Percentiles rank a stretch among this genome's conserved stretches.
These are phyloP conservation scores for Taiwanofungus camphoratus DNA, from an alignment of 1,284 basidiomycete species.

Conservation along the genomic window DNA sequence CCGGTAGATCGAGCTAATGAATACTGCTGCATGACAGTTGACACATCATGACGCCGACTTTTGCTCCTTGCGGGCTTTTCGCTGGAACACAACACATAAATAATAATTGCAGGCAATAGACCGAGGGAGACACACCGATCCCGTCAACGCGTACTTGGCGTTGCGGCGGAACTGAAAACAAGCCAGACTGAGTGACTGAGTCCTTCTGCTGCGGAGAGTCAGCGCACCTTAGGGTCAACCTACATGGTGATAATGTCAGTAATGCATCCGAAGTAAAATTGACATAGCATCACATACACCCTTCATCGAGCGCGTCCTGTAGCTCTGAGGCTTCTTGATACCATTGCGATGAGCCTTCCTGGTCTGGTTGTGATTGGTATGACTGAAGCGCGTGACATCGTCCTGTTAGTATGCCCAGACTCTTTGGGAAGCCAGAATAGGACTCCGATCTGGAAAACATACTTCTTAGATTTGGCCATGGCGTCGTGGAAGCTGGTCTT, in stretches of 20 bases:
- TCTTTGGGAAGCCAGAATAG: background rate
- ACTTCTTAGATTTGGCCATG: constrained; percentile 86
- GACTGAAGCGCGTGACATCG: constrained; percentile 37
- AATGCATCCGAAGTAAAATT: constrained; percentile 4
- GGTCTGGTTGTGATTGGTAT: constrained; percentile 92
- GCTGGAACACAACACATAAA: constrained; percentile 35
- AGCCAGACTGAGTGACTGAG: constrained; percentile 6
- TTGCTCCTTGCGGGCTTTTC: constrained; percentile 56
- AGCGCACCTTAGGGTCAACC: constrained; percentile 81
- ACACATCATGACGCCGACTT: constrained; percentile 42
- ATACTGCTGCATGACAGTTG: background rate
- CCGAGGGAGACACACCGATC: constrained; percentile 56
- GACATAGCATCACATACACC: constrained; percentile 61
- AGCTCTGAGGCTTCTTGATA: constrained; percentile 78
- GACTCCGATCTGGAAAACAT: constrained; percentile 19
- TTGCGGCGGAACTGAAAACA: constrained; percentile 77
- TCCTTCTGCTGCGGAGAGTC: background rate
- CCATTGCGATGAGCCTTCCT: constrained; percentile 97
- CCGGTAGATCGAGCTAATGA: constrained; percentile 2
- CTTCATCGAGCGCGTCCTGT: constrained; percentile 81
- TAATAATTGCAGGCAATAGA: constrained; percentile 4
- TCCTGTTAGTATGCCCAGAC: constrained; percentile 5
- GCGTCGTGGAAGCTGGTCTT: constrained; percentile 33
- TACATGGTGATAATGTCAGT: constrained; percentile 27
- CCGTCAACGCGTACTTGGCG: constrained; percentile 69